These are phyloP conservation scores for Naganishia liquefaciens DNA, from an alignment of 1,284 basidiomycete genomes.

Conservation along the genomic window DNA sequence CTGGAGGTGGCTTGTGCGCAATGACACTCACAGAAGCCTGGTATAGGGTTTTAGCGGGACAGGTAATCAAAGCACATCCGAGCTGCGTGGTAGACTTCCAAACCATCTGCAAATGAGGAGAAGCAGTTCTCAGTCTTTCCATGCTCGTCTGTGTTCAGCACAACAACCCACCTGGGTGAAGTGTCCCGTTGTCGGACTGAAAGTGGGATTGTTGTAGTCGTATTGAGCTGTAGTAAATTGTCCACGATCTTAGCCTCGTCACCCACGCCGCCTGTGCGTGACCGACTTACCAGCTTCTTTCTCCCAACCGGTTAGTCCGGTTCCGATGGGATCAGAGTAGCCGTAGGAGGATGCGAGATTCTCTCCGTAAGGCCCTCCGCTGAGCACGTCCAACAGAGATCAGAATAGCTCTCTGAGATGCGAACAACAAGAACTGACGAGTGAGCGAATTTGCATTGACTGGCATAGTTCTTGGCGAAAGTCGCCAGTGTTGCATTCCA, in stretches of 20 bases:
- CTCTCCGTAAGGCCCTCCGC: slow-evolving; percentile 34
- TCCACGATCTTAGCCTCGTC: slow-evolving; percentile 30
- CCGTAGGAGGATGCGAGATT: slow-evolving; percentile 41
- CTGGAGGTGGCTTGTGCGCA: background rate
- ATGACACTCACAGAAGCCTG: slow-evolving; percentile 8
- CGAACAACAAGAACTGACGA: slow-evolving; percentile 16
- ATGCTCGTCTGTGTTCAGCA: background rate
- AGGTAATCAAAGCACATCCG: slow-evolving; percentile 47
- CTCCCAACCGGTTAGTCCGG: slow-evolving; percentile 43
- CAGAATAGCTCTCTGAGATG: too few species aligned
- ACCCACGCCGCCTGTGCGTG: background rate
- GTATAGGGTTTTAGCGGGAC: slow-evolving; percentile 11
- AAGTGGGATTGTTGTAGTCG: slow-evolving; percentile 41
- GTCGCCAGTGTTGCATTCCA: slow-evolving; percentile 24
- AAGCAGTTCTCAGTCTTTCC: background rate
- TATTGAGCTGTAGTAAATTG: slow-evolving; percentile 30
- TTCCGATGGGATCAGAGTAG: slow-evolving; percentile 37
- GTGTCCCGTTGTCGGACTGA: slow-evolving; percentile 39
- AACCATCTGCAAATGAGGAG: slow-evolving; percentile 32
- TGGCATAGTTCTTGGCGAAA: slow-evolving; percentile 20
- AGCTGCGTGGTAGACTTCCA: slow-evolving; percentile 48
- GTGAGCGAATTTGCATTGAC: slow-evolving; percentile 17
- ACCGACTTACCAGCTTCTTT: slow-evolving; percentile 42
- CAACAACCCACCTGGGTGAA: slow-evolving; percentile 44
- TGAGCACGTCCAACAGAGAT: background rate